Conservation (phyloP, 192 early-diverging fungal genomes). For the Linnemannia zychae region DNA sequence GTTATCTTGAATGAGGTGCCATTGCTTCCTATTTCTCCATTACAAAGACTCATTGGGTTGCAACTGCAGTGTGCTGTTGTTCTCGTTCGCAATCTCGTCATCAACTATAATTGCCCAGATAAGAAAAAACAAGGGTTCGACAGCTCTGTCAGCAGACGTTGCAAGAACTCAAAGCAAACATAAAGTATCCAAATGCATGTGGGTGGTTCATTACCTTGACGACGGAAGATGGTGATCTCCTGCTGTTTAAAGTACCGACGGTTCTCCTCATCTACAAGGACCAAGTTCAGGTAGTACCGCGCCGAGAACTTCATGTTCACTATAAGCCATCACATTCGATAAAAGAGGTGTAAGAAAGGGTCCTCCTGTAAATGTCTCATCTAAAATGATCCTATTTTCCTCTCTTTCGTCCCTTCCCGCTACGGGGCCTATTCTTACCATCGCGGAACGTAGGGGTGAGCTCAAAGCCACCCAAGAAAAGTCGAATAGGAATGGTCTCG, state of each 20-base stretch:
- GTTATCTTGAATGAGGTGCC: background rate
- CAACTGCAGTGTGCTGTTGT: background rate
- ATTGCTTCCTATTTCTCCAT: background rate
- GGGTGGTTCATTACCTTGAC: conserved; percentile 51
- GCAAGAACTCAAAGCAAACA: background rate
- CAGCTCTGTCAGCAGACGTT: background rate
- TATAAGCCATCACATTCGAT: conserved; percentile 1
- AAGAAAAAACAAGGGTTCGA: background rate
- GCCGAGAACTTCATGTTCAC: conserved; percentile 99
- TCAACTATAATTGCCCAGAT: background rate
- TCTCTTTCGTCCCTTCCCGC: background rate
- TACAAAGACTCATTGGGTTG: conserved; percentile 4
- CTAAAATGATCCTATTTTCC: background rate
- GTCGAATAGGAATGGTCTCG: conserved; percentile 98
- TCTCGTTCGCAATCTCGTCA: conserved; percentile 1
- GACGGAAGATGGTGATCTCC: conserved; percentile 90
- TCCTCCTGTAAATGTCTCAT: background rate
- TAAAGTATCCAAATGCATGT: conserved; percentile 19
- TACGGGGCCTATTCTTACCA: conserved; percentile 19
- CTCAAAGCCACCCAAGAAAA: conserved; percentile 97
- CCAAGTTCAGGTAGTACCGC: conserved; percentile 97
- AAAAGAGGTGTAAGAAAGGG: background rate
- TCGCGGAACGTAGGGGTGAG: conserved; percentile 98
- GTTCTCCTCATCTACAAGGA: conserved; percentile 99
- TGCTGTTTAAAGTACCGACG: conserved; percentile 99